phyloP scores from a whole-genome alignment of 441 rosid genomes.

The Francoa sonchifolia region DNA sequence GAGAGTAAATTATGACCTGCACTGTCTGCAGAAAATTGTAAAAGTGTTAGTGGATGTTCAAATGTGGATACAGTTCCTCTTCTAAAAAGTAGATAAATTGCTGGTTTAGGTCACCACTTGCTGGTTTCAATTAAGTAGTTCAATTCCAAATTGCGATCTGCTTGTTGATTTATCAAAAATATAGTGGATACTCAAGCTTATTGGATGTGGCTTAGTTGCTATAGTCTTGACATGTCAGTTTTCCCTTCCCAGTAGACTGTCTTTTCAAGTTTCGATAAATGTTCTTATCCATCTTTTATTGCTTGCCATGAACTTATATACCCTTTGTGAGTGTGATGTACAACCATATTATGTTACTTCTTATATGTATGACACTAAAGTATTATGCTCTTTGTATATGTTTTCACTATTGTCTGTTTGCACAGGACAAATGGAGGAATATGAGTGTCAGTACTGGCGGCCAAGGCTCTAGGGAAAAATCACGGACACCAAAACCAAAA shows the following conservation, averaged over 20 bases:
- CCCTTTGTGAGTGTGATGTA: too few species aligned
- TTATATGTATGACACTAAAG: neutral
- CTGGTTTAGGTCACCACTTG: neutral
- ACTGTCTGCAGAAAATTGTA: neutral
- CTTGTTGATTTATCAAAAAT: too few species aligned
- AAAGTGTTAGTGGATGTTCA: neutral
- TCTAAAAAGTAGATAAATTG: neutral
- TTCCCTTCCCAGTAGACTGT: too few species aligned
- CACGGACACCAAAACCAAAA: slow-evolving; percentile 39
- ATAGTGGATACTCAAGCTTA: neutral
- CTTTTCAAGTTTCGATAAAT: too few species aligned
- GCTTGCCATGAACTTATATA: too few species aligned
- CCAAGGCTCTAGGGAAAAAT: slow-evolving; percentile 56
- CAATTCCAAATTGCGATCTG: neutral
- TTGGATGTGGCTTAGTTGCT: neutral
- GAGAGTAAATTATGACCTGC: neutral
- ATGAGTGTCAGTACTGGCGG: slow-evolving; percentile 50
- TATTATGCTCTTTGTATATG: neutral
- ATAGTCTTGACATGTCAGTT: too few species aligned
- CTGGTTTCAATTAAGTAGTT: neutral
- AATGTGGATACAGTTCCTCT: neutral
- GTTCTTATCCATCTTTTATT: too few species aligned
- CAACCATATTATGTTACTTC: neutral
- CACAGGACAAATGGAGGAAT: slow-evolving; percentile 78
- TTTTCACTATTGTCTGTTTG: slow-evolving; percentile 7